Base-by-base conservation (phyloP, 2,329 filamentous ascomycete genomes). In the Diaporthe velutina region DNA sequence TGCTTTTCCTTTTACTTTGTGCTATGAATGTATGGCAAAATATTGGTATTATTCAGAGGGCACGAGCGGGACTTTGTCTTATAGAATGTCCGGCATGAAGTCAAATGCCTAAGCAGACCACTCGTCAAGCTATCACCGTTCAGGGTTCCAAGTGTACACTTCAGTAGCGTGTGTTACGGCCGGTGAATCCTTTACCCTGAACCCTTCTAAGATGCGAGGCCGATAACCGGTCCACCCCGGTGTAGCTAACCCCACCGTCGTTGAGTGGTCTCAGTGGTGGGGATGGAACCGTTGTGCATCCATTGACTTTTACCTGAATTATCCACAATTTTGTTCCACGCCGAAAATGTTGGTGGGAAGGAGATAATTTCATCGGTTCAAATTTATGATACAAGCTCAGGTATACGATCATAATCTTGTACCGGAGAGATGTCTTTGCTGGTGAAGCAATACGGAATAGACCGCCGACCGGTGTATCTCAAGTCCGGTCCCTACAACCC, bases 131-230 rank as follows among this genome's bases (percentile, higher is more conserved):
- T 28, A 15, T 40, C 22, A 7, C 40, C 19, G 17, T 48, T 15
- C 13, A 4, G 38, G n/a, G 25, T 12, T 45, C 38, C 17, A 15
- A 50, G 42, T 33, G 19, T 33, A 42, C 28, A n/a, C 40, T 15
- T 4, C 42, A n/a, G 12, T 50, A 66, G 19, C 60, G 4, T n/a
- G 19, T 40, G 12, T 50, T 33, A 15, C 1, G 17, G 42, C 64
- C 64, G 64, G 64, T 67, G 30, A 50, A 67, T 52, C 22, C 64
- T 67, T 52, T 52, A 50, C 5, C 64, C 64, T 50, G 45, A 8
- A 3, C 0, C n/a, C n/a, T n/a, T n/a, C n/a, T 3, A 25, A 13
- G 28, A 19, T 33, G 0, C 1, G 7, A 38, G 30, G n/a, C 64
- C 64, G 64, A 67, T 52, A 52, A 67, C 45, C 64, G 64, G 64